These are phyloP conservation scores for Phalaenopsis equestris DNA, from an alignment of 106 monocot genomes.

Conservation along the genomic window DNA sequence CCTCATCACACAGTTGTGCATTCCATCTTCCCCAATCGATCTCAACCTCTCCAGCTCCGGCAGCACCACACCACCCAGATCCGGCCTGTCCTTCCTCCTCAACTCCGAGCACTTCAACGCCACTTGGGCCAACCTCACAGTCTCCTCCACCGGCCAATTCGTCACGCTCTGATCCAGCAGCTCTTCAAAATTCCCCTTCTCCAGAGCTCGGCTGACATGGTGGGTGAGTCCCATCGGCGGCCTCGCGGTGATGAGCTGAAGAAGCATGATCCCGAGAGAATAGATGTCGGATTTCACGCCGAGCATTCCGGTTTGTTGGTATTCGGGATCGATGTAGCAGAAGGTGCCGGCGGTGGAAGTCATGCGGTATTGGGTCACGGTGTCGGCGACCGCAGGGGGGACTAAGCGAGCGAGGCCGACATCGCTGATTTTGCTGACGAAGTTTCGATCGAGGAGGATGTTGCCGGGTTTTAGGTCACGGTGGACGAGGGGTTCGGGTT, in stretches of 20 bases:
- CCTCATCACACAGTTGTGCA: constrained; percentile 1
- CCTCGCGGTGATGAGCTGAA: constrained; percentile 47
- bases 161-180: constrained; percentile 39
- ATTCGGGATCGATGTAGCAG: constrained; percentile 24
- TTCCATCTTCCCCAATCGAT: constrained; percentile 23
- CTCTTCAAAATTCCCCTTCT: constrained; percentile 30
- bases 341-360: constrained; percentile 27
- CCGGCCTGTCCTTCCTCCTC: constrained; percentile 60
- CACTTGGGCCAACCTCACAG: constrained; percentile 23
- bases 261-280: constrained; percentile 15
- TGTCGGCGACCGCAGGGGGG: constrained; percentile 20
- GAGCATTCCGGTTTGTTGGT: constrained; percentile 22
- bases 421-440: constrained; percentile 25
- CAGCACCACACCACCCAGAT: constrained; percentile 26
- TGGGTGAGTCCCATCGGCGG: constrained; percentile 59
- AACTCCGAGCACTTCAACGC: constrained; percentile 55
- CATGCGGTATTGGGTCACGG: constrained; percentile 25
- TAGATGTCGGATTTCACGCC: constrained; percentile 26
- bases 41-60: constrained; percentile 54
- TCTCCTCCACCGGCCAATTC: constrained; percentile 60
- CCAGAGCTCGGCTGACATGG: constrained; percentile 36
- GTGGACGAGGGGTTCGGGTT: constrained; percentile 32
- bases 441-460: constrained; percentile 26
- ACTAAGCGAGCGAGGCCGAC: constrained; percentile 29
- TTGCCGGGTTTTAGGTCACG: constrained; percentile 29